phyloP scores from a whole-genome alignment of 768 basidiomycete genomes.

The Kwoniella sp. region DNA sequence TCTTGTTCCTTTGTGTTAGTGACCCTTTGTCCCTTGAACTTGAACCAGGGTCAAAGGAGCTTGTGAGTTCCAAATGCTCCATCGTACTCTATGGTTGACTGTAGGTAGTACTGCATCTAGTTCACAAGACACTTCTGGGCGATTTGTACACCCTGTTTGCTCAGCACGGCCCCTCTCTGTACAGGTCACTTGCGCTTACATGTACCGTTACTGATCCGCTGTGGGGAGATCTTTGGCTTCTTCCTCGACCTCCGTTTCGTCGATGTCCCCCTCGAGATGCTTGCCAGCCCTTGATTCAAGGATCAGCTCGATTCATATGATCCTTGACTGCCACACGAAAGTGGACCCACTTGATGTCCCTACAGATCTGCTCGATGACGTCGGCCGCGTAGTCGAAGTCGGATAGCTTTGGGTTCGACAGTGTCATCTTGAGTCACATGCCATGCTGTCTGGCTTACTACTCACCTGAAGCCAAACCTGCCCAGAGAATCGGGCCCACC shows the following conservation, averaged over 20 bases:
- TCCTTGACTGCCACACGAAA: neutral
- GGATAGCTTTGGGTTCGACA: conserved; percentile 2
- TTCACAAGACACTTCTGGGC: too few species aligned
- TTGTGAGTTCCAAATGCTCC: too few species aligned
- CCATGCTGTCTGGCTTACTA: neutral
- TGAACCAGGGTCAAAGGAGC: too few species aligned
- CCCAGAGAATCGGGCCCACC: conserved; percentile 42
- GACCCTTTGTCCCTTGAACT: too few species aligned
- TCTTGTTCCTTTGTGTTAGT: too few species aligned
- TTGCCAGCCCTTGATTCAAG: conserved; percentile 3
- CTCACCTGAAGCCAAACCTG: conserved; percentile 46
- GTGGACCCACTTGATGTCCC: conserved; percentile 15
- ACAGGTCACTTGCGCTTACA: too few species aligned
- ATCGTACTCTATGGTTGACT: too few species aligned
- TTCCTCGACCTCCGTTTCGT: conserved; percentile 1
- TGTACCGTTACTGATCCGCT: conserved; percentile 2
- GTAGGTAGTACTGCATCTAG: too few species aligned
- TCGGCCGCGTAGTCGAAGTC: conserved; percentile 17
- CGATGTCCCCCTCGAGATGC: conserved; percentile 1
- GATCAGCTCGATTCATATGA: neutral
- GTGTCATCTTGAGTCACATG: neutral
- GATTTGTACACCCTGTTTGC: too few species aligned
- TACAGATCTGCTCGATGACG: conserved; percentile 10
- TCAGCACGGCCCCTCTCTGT: too few species aligned
- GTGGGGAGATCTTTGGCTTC: conserved; percentile 5